A percentile compares a stretch with the other conserved stretches of the same genome.
Conservation (phyloP, 331 rosid genomes). For the Quercus lobata region DNA sequence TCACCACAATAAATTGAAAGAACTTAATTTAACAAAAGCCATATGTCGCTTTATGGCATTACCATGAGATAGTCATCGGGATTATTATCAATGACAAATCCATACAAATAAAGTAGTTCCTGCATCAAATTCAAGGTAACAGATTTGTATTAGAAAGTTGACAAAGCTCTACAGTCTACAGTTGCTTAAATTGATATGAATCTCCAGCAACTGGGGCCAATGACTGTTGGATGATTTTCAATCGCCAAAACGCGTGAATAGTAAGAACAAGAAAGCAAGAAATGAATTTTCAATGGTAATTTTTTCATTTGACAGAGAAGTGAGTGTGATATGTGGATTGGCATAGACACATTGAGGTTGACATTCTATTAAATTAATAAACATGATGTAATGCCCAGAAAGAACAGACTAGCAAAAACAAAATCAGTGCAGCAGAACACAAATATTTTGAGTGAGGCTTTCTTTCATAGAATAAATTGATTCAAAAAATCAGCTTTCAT, state of each 20-base stretch:
- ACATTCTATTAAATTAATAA: neutral
- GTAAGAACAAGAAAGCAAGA: neutral
- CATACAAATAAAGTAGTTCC: slow-evolving; percentile 95
- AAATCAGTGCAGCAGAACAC: neutral
- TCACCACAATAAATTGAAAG: neutral
- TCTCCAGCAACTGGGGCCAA: neutral
- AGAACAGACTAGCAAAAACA: neutral
- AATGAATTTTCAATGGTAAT: neutral
- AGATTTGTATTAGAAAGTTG: slow-evolving; percentile 14
- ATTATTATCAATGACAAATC: slow-evolving; percentile 74
- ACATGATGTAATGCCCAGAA: neutral
- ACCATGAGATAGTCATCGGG: slow-evolving; percentile 98
- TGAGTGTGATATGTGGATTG: neutral
- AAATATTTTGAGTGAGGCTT: neutral
- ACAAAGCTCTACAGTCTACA: slow-evolving; percentile 3
- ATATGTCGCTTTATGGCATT: slow-evolving; percentile 23
- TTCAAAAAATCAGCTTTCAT: neutral
- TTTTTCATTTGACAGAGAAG: neutral
- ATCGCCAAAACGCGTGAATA: neutral
- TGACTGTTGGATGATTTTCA: neutral
- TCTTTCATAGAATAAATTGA: neutral
- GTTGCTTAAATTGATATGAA: neutral
- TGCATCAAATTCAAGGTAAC: slow-evolving; percentile 38
- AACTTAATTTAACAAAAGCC: slow-evolving; percentile 2
- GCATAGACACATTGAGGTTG: neutral